Evolutionary conservation across 2,329 filamentous ascomycete species (phyloP).

Genomic region (Aspergillus niger): DNA sequence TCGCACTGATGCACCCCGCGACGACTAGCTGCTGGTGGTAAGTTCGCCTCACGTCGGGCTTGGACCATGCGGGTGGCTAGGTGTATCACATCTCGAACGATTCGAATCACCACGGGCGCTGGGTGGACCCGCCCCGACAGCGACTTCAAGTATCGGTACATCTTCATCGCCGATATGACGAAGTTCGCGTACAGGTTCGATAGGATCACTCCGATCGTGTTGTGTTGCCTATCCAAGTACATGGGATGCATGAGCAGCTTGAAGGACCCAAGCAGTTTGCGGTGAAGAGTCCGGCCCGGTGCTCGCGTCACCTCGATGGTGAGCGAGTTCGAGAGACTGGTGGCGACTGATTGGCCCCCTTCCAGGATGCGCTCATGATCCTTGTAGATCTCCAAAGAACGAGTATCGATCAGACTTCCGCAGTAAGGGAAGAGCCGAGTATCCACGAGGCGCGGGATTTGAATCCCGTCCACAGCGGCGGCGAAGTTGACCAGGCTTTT

Average conservation of each 20-base stretch:
- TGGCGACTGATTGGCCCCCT: slow-evolving; percentile 54
- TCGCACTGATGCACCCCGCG: slow-evolving; percentile 65
- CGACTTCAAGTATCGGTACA: slow-evolving; percentile 61
- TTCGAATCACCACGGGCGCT: slow-evolving; percentile 62
- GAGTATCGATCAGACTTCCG: slow-evolving; percentile 73
- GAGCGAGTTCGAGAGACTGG: slow-evolving; percentile 67
- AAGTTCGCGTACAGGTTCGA: slow-evolving; percentile 77
- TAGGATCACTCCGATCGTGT: slow-evolving; percentile 68
- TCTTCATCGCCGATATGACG: slow-evolving; percentile 74
- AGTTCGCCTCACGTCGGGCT: slow-evolving; percentile 44
- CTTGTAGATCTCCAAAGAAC: slow-evolving; percentile 73
- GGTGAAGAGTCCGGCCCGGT: slow-evolving; percentile 76
- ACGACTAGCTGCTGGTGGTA: slow-evolving; percentile 40
- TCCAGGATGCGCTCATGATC: slow-evolving; percentile 56
- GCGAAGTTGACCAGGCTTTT: slow-evolving; percentile 90
- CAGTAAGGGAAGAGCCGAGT: slow-evolving; percentile 76
- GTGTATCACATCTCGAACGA: slow-evolving; percentile 66
- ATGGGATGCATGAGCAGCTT: slow-evolving; percentile 75
- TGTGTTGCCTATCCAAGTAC: slow-evolving; percentile 64
- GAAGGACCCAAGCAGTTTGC: slow-evolving; percentile 74
- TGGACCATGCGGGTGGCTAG: slow-evolving; percentile 67
- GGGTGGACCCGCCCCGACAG: slow-evolving; percentile 60
- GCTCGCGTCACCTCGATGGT: slow-evolving; percentile 74
- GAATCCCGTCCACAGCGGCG: slow-evolving; percentile 55
- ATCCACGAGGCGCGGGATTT: slow-evolving; percentile 54